Percentiles rank a stretch among this genome's conserved stretches.
These are phyloP conservation scores for Fusarium sp. DNA, from an alignment of 2,329 filamentous ascomycete genomes.

Conservation along the genomic window DNA sequence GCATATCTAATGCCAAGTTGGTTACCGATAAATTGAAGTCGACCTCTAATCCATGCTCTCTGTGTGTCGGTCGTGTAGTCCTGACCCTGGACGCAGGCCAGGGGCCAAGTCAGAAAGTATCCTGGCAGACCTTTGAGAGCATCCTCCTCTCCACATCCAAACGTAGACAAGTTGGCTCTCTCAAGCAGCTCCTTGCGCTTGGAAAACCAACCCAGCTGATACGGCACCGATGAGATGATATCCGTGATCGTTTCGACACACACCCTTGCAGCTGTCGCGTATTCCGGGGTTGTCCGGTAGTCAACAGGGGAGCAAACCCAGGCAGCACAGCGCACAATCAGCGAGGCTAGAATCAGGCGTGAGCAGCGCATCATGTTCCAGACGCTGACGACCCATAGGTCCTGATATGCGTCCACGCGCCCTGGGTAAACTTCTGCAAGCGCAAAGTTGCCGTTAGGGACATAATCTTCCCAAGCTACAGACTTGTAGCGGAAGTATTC, in stretches of 20 bases:
- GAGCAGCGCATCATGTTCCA: constrained; percentile 67
- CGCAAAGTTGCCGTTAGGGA: constrained; percentile 62
- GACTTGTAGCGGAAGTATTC: constrained; percentile 63
- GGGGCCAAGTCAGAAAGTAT: constrained; percentile 69
- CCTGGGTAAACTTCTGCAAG: constrained; percentile 69
- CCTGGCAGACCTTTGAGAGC: constrained; percentile 65
- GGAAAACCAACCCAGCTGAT: constrained; percentile 68
- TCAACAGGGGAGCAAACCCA: constrained; percentile 70
- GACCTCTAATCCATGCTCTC: constrained; percentile 64
- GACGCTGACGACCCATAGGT: constrained; percentile 68
- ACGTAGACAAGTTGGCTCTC: constrained; percentile 56
- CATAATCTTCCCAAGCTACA: constrained; percentile 66
- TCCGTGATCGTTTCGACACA: constrained; percentile 66
- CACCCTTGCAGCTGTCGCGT: constrained; percentile 63
- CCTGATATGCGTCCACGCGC: constrained; percentile 67
- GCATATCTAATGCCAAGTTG: constrained; percentile 69
- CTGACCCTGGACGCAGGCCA: constrained; percentile 64
- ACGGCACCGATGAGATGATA: constrained; percentile 70
- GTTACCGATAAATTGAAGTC: constrained; percentile 65
- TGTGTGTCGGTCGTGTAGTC: constrained; percentile 70
- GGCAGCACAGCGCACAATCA: constrained; percentile 68
- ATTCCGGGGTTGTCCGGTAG: constrained; percentile 71
- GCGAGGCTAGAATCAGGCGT: constrained; percentile 64
- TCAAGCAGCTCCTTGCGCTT: constrained; percentile 56
- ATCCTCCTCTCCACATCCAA: constrained; percentile 62